Percentiles rank a stretch among this genome's conserved stretches.
Evolutionary conservation across 2,329 filamentous ascomycete species (phyloP).

Genomic region (Monilinia vaccinii-corymbosi): DNA sequence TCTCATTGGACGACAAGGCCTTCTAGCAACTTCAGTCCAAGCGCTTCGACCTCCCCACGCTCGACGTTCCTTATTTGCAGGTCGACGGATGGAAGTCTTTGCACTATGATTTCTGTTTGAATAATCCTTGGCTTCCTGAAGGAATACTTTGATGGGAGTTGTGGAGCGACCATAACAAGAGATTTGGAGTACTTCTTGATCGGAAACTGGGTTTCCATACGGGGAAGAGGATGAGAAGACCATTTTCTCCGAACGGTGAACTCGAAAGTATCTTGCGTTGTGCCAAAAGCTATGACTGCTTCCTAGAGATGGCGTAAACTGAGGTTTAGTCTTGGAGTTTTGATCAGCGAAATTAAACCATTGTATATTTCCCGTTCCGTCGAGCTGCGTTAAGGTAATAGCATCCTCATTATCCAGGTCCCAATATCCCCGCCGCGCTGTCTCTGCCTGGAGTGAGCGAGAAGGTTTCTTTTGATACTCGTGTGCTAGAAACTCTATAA

Average conservation of each 20-base stretch:
- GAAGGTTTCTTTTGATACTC: conserved; percentile 44
- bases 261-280: conserved; percentile 39
- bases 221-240: conserved; percentile 18
- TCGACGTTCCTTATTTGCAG: conserved; percentile 38
- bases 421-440: conserved; percentile 45
- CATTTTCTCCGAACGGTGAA: conserved; percentile 28
- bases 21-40: conserved; percentile 49
- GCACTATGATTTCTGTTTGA: conserved; percentile 45
- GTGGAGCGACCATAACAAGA: conserved; percentile 43
- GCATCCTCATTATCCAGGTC: conserved; percentile 37
- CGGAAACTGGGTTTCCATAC: conserved; percentile 34
- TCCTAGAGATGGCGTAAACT: conserved; percentile 46
- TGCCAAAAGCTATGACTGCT: conserved; percentile 44
- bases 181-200: conserved; percentile 44
- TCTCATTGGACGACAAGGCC: conserved; percentile 61
- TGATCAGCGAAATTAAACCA: conserved; percentile 53
- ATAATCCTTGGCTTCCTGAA: conserved; percentile 43
- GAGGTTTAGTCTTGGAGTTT: conserved; percentile 42
- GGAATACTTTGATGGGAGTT: conserved; percentile 46
- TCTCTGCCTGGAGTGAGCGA: conserved; percentile 46
- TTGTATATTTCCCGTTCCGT: conserved; percentile 31
- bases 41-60: conserved; percentile 36
- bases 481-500: conserved; percentile 49
- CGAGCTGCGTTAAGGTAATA: conserved; percentile 35
- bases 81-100: conserved; percentile 50